Base-by-base conservation (phyloP, 768 basidiomycete species). In the Suillus weaverae region DNA sequence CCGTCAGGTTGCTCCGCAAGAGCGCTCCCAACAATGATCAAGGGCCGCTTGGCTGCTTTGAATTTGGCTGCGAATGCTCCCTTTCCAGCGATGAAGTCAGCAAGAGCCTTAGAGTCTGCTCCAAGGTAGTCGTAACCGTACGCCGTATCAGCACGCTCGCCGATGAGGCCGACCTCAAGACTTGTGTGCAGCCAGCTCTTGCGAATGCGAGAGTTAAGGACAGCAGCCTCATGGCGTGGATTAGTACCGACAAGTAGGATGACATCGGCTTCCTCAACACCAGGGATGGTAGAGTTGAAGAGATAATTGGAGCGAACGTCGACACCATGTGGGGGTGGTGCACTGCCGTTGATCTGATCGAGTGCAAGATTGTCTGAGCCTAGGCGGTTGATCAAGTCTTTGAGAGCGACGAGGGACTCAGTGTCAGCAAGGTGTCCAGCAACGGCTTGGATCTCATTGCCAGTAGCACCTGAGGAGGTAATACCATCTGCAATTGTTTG, bases 221-320 rank as follows among this genome's bases (percentile, higher is more conserved):
- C 96, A 26, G 97, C 91, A 5, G 95, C 97, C 77, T 99, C 97
- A 74, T 98, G 96, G 22, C 97, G 85, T 11, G 97, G 97, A 79
- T 99, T 97, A 50, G 95, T 97, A 63, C 97, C 97, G 70, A 99
- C 87, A 35, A 99, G 86, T 9, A 99, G 86, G 68, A 99, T 93
- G 22, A 80, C 93, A 70, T 99, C 97, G 30, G 97, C 96, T 54
- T 89, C 82, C 73, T 97, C 97, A 33, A 97, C 84, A 30, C 92
- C 92, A 33, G 94, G 89, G 64, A 99, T 94, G 30, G 91, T 94
- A 10, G 90, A 82, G 79, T 98, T 98, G 84, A 99, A 97, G 44
- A 97, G 88, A 79, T 97, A 99, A 80, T 97, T 98, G 16, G 94
- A 92, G 64, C 97, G 92, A 62, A 97, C 81, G 70, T 99, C 97